These are phyloP conservation scores for Arabidopsis suecica DNA, from an alignment of 345 rosid species.

Conservation along the genomic window DNA sequence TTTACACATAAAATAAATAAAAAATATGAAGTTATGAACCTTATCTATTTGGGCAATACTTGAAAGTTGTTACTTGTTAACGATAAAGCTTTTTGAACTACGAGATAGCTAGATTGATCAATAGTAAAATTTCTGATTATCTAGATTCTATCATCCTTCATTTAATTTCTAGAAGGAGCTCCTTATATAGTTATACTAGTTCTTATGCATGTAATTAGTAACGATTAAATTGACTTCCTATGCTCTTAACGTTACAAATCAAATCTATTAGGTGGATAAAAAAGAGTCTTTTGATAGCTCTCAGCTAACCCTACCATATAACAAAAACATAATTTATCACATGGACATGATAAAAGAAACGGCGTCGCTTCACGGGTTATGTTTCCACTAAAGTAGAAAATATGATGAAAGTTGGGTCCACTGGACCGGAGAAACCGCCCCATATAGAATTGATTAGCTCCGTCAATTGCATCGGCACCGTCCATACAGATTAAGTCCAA, in stretches of 20 bases:
- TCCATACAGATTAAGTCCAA: constrained; percentile 33
- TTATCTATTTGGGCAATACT: constrained; percentile 21
- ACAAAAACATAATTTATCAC: constrained; percentile 23
- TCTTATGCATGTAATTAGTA: background rate
- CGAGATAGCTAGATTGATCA: background rate
- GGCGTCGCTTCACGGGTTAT: constrained; percentile 21
- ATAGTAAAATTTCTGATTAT: background rate
- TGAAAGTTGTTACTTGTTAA: background rate
- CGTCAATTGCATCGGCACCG: constrained; percentile 43
- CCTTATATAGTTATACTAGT: background rate
- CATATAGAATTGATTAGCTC: background rate
- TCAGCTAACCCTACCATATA: constrained; percentile 27
- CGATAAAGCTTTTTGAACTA: background rate
- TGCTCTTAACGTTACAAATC: background rate
- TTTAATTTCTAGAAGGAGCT: background rate
- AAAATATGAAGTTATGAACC: background rate
- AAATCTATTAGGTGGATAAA: background rate
- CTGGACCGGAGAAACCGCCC: constrained; percentile 40
- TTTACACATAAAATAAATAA: background rate
- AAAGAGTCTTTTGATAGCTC: background rate
- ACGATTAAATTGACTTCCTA: background rate
- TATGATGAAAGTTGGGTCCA: constrained; percentile 24
- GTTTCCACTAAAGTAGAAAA: constrained; percentile 26
- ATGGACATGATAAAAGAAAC: constrained; percentile 12
- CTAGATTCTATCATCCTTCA: background rate